phyloP scores from a whole-genome alignment of 2,329 filamentous ascomycete genomes.

The Colletotrichum sansevieriae region DNA sequence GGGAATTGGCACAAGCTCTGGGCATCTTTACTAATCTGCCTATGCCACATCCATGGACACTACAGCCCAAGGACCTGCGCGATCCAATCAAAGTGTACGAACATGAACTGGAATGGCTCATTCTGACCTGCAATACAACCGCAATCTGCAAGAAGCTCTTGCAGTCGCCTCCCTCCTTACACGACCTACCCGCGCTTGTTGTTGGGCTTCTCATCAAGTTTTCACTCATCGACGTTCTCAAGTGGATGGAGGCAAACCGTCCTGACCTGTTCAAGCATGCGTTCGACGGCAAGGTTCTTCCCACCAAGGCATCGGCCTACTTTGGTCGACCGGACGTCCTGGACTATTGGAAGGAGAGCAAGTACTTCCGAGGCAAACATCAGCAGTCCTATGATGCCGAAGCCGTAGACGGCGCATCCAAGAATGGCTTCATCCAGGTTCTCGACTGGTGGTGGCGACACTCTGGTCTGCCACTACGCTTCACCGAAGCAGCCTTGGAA shows the following conservation, averaged over 20 bases:
- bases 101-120: constrained; percentile 86
- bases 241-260: constrained; percentile 72
- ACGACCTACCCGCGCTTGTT: constrained; percentile 80
- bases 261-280: constrained; percentile 76
- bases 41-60: constrained; percentile 77
- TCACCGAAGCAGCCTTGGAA: constrained; percentile 89
- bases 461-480: constrained; percentile 81
- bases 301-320: constrained; percentile 88
- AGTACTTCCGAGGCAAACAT: constrained; percentile 86
- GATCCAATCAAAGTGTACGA: constrained; percentile 79
- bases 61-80: constrained; percentile 68
- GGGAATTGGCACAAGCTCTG: constrained; percentile 88
- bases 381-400: constrained; percentile 76
- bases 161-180: constrained; percentile 76
- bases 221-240: constrained; percentile 82
- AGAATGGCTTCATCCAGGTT: constrained; percentile 85
- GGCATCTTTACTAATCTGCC: constrained; percentile 84
- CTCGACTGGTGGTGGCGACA: constrained; percentile 93
- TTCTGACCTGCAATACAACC: constrained; percentile 78
- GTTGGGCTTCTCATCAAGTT: constrained; percentile 95
- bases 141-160: constrained; percentile 82
- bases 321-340: constrained; percentile 88
- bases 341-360: constrained; percentile 90
- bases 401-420: constrained; percentile 88
- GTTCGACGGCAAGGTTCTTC: constrained; percentile 86